phyloP scores from a whole-genome alignment of 192 early-diverging fungal genomes.

The Entomortierella chlamydospora region DNA sequence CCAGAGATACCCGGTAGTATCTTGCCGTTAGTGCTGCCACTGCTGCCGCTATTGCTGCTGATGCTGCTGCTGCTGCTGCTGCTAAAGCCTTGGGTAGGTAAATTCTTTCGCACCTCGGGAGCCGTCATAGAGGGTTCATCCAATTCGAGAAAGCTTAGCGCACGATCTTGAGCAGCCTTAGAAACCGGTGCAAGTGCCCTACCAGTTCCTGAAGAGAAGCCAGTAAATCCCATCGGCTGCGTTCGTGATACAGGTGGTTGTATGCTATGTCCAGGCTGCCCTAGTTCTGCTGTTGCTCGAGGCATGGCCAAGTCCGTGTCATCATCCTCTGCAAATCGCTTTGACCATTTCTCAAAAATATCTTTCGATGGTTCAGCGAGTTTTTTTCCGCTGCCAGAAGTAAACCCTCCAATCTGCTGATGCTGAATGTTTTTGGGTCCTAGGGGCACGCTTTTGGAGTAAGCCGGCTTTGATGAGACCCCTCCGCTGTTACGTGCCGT shows the following conservation, averaged over 20 bases:
- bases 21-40: too few relatives aligned
- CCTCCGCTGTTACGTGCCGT: too few relatives aligned
- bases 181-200: constrained; percentile 24
- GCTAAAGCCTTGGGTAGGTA: not conserved
- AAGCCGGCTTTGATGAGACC: too few relatives aligned
- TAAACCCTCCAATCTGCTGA: constrained; percentile 6
- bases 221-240: not conserved
- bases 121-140: not conserved
- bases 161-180: constrained; percentile 22
- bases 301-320: not conserved
- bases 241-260: not conserved
- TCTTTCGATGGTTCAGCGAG: constrained; percentile 7
- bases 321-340: constrained; percentile 6
- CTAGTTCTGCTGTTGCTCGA: not conserved
- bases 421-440: not conserved
- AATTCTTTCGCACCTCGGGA: not conserved
- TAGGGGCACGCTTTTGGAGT: too few relatives aligned
- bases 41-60: not conserved
- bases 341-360: constrained; percentile 21
- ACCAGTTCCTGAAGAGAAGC: constrained; percentile 19
- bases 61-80: not conserved
- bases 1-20: not conserved
- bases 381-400: constrained; percentile 22
- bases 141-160: constrained; percentile 19
- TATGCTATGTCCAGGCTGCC: not conserved